Evolutionary conservation across 2,329 filamentous ascomycete species (phyloP).

Genomic region (Chalara sp.): DNA sequence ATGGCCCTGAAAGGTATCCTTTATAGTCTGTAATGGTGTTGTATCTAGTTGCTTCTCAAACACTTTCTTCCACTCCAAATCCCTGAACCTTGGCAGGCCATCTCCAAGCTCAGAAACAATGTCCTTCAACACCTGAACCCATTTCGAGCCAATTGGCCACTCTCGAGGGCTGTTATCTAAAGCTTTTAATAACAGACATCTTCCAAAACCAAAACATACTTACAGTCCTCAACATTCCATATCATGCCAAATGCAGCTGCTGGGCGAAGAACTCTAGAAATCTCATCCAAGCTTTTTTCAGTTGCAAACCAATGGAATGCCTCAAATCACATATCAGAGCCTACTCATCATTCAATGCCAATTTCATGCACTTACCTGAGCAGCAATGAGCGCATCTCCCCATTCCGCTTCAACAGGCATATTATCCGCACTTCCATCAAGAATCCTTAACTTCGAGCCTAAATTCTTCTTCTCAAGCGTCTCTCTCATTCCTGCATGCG

Average conservation of each 20-base stretch:
- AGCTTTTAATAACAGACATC: constrained; percentile 2
- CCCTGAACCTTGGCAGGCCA: constrained; percentile 56
- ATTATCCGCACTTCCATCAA: constrained; percentile 50
- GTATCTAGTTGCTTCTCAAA: constrained; percentile 53
- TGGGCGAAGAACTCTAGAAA: constrained; percentile 58
- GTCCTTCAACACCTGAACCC: constrained; percentile 57
- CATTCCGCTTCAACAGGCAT: constrained; percentile 50
- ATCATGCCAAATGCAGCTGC: constrained; percentile 57
- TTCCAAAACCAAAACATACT: constrained; percentile 21
- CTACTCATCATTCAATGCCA: background rate
- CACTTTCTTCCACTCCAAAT: constrained; percentile 55
- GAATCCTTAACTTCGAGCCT: constrained; percentile 31
- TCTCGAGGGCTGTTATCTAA: constrained; percentile 56
- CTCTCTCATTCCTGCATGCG: constrained; percentile 58
- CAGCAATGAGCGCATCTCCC: constrained; percentile 59
- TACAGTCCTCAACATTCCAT: constrained; percentile 71
- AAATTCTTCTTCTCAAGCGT: constrained; percentile 53
- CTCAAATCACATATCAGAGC: constrained; percentile 23
- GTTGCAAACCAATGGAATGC: constrained; percentile 53
- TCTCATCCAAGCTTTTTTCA: constrained; percentile 52
- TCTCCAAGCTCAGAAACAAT: constrained; percentile 50
- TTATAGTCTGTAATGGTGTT: constrained; percentile 45
- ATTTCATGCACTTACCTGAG: constrained; percentile 49
- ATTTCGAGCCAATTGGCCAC: constrained; percentile 49
- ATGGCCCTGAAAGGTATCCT: constrained; percentile 32